phyloP scores from a whole-genome alignment of 208 protist genomes.

The Trypanosoma congolense region DNA sequence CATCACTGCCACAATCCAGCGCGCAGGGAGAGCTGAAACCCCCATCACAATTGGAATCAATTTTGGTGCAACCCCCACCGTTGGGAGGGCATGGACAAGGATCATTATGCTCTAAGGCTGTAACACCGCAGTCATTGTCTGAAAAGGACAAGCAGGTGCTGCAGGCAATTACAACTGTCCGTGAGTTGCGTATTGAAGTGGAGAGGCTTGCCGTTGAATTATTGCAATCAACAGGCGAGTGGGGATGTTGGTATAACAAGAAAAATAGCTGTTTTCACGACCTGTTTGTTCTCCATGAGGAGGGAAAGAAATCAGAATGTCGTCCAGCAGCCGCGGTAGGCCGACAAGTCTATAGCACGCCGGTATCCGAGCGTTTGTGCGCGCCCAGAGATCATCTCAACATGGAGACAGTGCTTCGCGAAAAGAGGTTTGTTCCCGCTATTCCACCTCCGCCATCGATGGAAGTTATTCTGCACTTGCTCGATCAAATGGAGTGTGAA shows the following conservation, averaged over 20 bases:
- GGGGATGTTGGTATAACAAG: constrained; percentile 36
- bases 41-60: background rate
- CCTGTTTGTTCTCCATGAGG: background rate
- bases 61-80: no score
- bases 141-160: constrained; percentile 33
- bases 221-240: constrained; percentile 48
- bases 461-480: background rate
- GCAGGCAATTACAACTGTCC: constrained; percentile 33
- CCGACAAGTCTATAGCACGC: background rate
- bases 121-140: background rate
- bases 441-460: background rate
- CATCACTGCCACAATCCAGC: background rate
- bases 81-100: no score
- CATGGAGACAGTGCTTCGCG: background rate
- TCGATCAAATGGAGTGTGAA: no score
- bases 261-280: background rate
- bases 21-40: background rate
- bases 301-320: background rate
- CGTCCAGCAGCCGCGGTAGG: background rate
- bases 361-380: background rate
- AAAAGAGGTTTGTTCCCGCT: background rate
- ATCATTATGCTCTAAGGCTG: no score
- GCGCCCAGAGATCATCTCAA: background rate
- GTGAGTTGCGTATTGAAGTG: constrained; percentile 42
- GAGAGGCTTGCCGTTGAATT: constrained; percentile 47